Evolutionary conservation across 805 yeast genomes (phyloP), one percentile per base, ranked within the genome.

Genomic region (Cyberlindnera misumaiensis): DNA sequence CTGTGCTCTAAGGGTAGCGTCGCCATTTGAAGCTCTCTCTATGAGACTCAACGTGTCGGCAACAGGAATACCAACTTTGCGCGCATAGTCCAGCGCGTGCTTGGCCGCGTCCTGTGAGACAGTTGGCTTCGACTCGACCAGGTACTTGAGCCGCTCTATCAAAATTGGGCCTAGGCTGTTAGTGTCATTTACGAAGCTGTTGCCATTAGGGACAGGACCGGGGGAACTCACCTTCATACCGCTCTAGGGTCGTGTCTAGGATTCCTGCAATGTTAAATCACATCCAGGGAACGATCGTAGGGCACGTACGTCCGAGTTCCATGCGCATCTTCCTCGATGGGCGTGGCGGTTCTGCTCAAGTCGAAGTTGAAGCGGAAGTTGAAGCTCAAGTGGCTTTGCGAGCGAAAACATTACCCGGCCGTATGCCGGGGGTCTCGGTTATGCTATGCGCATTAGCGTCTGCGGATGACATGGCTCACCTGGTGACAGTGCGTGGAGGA

Each of bases 121-220:
- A 1, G 32, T 18, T 4, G 36, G 38, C 11, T 43, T 44, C 10
- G 30, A 30, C 2, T 30, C 37, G 1, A 39, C 42, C 3, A 51
- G 24, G 11, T 43, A 40, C 9, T 40, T 46, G 5, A 51, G 42
- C 14, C 49, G 41, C 33, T 51, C 55, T 4, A 52, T 38, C 5
- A 51, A 37, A 11, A 45, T 33, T 3, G 57, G 57, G 2, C 52
- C 52, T 47, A 7, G 28, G 10, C 15, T n/a, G 37, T 40, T 41
- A 39, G 40, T 35, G 29, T 13, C 6, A 20, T 16, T 6, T 6
- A 20, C 8, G 8, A 20, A 16, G 24, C 16, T 15, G 17, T 15
- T 10, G 7, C 25, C 25, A 17, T 8, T 30, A 4, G 13, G 26
- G 22, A 16, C n/a, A 16, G 14, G 6, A 8, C 11, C 17, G 14